Percentiles rank a stretch among this genome's conserved stretches.
Conservation (phyloP, 306 rosid species). For the Lathyrus aphaca region DNA sequence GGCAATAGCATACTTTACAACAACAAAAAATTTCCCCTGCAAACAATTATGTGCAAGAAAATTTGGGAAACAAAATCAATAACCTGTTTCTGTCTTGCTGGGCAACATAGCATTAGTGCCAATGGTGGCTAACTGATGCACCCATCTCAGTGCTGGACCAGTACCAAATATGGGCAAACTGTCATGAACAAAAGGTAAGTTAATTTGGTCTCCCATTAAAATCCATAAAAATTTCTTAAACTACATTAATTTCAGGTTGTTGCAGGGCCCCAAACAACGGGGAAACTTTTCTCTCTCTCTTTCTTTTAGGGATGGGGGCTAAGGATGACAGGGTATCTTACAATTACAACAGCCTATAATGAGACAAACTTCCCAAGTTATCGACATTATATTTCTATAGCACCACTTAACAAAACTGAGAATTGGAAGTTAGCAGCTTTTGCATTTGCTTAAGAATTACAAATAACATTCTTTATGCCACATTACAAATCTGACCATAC, state of each 20-base stretch:
- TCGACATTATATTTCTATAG: slow-evolving; percentile 32
- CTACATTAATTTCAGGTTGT: slow-evolving; percentile 29
- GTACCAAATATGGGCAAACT: slow-evolving; percentile 43
- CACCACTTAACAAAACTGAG: slow-evolving; percentile 31
- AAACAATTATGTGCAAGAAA: slow-evolving; percentile 50
- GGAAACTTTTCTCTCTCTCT: background rate
- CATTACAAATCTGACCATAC: slow-evolving; percentile 52
- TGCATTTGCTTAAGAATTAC: slow-evolving; percentile 36
- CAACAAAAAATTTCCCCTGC: slow-evolving; percentile 50
- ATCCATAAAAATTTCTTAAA: slow-evolving; percentile 11
- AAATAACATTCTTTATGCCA: slow-evolving; percentile 35
- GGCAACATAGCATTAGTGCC: slow-evolving; percentile 35
- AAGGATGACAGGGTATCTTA: slow-evolving; percentile 4
- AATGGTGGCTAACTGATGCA: slow-evolving; percentile 41
- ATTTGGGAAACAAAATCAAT: slow-evolving; percentile 35
- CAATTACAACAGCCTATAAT: slow-evolving; percentile 13
- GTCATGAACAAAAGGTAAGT: slow-evolving; percentile 39
- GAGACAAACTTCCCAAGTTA: slow-evolving; percentile 26
- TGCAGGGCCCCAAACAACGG: slow-evolving; percentile 14
- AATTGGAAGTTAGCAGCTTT: slow-evolving; percentile 26
- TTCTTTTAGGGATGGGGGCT: background rate
- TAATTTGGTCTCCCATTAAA: slow-evolving; percentile 23
- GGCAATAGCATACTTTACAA: slow-evolving; percentile 48
- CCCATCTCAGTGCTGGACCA: slow-evolving; percentile 43
- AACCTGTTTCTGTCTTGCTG: slow-evolving; percentile 46